Base-by-base conservation (phyloP, 306 rosid genomes). In the Ammopiptanthus mongolicus region DNA sequence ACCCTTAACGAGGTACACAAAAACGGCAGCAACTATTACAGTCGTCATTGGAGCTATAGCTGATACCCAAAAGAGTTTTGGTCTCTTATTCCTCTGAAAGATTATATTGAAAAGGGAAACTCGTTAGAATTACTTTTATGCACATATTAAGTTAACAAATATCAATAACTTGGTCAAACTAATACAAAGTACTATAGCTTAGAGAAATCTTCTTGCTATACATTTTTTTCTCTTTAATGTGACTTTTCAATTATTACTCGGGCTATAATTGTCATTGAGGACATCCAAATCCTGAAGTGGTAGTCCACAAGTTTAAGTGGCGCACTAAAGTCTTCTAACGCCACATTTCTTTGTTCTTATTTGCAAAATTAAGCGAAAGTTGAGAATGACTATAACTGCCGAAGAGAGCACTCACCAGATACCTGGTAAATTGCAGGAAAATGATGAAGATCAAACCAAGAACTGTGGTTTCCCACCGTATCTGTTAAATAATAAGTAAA, bases 41-140 rank as follows among this genome's bases (percentile, higher is more conserved):
- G 84, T 80, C 28, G 82, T 34, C 85, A 94, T 88, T 8, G 98
- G 97, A 76, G 86, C 84, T 70, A 94, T 82, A 0, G 98, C 98
- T 1, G 94, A 82, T 15, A 91, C 90, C 96, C 94, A 91, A 81
- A 94, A 94, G 25, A 94, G 86, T 78, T 91, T 86, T 59, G 91
- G 91, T 0, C 59, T 91, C 67, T 5, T 88, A 5, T 47, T 19
- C 74, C 71, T 90, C 98, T 94, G 89, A 53, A 70, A 75, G 29
- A 39, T 78, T 62, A 69, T 6, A 33, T 14, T 12, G 12, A n/a
- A 58, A 64, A 58, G 8, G 5, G 33, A 62, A 69, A 23, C 44
- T 11, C 5, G 48, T 65, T 47, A 74, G 19, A 71, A 62, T 42
- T 18, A 44, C 29, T 36, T 33, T 33, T 33, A 33, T 34, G 2